A percentile compares a stretch with the other conserved stretches of the same genome.
Conservation (phyloP, 2,329 filamentous ascomycete genomes). For the Helotiales sp. region DNA sequence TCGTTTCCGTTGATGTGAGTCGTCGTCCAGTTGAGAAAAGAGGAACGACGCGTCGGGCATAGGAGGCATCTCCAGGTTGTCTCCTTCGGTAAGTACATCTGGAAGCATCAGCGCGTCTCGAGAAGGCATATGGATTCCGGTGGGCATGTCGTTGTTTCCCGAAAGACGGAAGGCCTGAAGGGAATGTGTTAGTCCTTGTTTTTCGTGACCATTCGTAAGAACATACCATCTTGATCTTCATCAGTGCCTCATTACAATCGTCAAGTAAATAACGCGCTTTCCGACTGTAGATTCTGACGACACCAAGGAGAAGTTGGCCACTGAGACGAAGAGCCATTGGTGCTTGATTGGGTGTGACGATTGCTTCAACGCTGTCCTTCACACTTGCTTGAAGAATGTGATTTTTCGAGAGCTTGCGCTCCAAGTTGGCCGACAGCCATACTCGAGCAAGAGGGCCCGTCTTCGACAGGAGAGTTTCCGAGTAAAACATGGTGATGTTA, state of each 20-base stretch:
- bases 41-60: slow-evolving; percentile 88
- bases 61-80: slow-evolving; percentile 76
- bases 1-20: slow-evolving; percentile 60
- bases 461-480: slow-evolving; percentile 93
- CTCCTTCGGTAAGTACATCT: slow-evolving; percentile 90
- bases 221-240: slow-evolving; percentile 97
- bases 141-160: slow-evolving; percentile 94
- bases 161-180: slow-evolving; percentile 86
- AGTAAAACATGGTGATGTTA: slow-evolving; percentile 84
- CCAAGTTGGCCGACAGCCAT: slow-evolving; percentile 97
- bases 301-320: slow-evolving; percentile 90
- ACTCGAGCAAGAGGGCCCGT: slow-evolving; percentile 95
- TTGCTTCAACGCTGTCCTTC: slow-evolving; percentile 91
- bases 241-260: slow-evolving; percentile 94
- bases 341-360: slow-evolving; percentile 90
- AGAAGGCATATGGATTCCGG: slow-evolving; percentile 78
- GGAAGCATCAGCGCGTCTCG: slow-evolving; percentile 87
- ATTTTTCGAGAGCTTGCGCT: slow-evolving; percentile 97
- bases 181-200: slow-evolving; percentile 44
- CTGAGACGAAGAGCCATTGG: slow-evolving; percentile 94
- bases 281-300: slow-evolving; percentile 95
- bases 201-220: slow-evolving; percentile 27
- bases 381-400: slow-evolving; percentile 95
- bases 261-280: slow-evolving; percentile 96
- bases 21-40: slow-evolving; percentile 73